Conservation (phyloP, 2,329 filamentous ascomycete species). For the Microdochium nivale region DNA sequence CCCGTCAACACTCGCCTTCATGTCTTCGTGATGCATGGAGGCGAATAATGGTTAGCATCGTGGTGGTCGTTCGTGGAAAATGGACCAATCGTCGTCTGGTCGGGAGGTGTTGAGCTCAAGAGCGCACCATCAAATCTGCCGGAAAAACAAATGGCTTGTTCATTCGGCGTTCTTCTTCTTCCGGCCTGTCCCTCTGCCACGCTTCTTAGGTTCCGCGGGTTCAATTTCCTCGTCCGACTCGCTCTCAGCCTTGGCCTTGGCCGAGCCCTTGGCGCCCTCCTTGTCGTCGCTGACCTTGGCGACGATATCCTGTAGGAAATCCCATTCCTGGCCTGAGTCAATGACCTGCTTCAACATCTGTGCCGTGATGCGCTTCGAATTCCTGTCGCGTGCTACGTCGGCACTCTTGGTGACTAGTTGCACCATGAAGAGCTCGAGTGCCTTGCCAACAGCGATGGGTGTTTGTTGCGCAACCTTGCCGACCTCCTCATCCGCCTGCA, state of each 20-base stretch:
- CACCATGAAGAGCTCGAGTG: constrained; percentile 96
- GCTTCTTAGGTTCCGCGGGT: constrained; percentile 37
- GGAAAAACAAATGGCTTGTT: constrained; percentile 7
- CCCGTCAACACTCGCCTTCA: too few relatives aligned
- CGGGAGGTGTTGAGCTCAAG: not conserved
- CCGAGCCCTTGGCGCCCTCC: constrained; percentile 26
- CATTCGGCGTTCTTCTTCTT: constrained; percentile 39
- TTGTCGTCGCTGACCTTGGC: constrained; percentile 60
- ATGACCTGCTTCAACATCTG: constrained; percentile 89
- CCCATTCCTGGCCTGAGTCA: constrained; percentile 81
- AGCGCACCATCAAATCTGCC: not conserved
- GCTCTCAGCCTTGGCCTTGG: constrained; percentile 36
- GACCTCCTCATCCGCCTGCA: constrained; percentile 98
- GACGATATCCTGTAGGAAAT: constrained; percentile 88
- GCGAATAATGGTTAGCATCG: too few relatives aligned
- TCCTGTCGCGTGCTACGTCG: constrained; percentile 70
- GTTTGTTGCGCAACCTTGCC: constrained; percentile 98
- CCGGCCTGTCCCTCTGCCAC: constrained; percentile 30
- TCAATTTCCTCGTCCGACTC: constrained; percentile 43
- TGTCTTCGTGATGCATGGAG: too few relatives aligned
- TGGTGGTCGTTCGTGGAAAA: too few relatives aligned
- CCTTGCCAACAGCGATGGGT: constrained; percentile 90
- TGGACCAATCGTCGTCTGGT: not conserved
- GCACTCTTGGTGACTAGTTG: constrained; percentile 84
- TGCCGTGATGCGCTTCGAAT: constrained; percentile 82